A percentile compares a stretch with the other conserved stretches of the same genome.
Conservation (phyloP, 768 basidiomycete genomes). For the Amanita muscaria region DNA sequence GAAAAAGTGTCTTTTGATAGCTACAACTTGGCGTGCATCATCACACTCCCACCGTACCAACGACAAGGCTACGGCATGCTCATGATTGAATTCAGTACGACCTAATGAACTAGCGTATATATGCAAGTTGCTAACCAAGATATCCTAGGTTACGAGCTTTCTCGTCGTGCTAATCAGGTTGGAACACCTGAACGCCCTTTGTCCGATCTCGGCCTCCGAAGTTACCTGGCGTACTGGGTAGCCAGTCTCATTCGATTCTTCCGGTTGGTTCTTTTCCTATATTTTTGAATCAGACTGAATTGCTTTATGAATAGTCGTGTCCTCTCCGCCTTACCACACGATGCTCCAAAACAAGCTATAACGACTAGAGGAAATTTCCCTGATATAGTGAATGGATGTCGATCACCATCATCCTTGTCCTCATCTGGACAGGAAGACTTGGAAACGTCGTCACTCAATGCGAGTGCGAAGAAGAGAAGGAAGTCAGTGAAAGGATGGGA, state of each 20-base stretch:
- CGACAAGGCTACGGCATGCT: constrained; percentile 87
- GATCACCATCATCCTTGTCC: constrained; percentile 18
- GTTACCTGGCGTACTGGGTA: constrained; percentile 87
- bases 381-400: constrained; percentile 19
- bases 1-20: constrained; percentile 96
- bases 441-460: constrained; percentile 13
- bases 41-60: constrained; percentile 91
- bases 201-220: constrained; percentile 84
- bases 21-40: constrained; percentile 95
- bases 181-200: constrained; percentile 94
- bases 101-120: background rate
- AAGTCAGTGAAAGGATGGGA: constrained; percentile 64
- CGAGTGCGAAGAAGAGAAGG: constrained; percentile 29
- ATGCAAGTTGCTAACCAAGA: background rate
- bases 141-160: constrained; percentile 81
- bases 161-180: constrained; percentile 64
- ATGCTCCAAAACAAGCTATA: constrained; percentile 29
- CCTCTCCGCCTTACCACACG: constrained; percentile 52
- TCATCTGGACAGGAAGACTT: constrained; percentile 22
- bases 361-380: constrained; percentile 36
- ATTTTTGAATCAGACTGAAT: background rate
- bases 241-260: constrained; percentile 79
- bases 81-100: constrained; percentile 95
- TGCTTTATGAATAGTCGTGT: constrained; percentile 32
- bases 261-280: constrained; percentile 37